A percentile compares a stretch with the other conserved stretches of the same genome.
Evolutionary conservation across 208 protist genomes (phyloP).

Genomic region (Acanthamoeba sp.): DNA sequence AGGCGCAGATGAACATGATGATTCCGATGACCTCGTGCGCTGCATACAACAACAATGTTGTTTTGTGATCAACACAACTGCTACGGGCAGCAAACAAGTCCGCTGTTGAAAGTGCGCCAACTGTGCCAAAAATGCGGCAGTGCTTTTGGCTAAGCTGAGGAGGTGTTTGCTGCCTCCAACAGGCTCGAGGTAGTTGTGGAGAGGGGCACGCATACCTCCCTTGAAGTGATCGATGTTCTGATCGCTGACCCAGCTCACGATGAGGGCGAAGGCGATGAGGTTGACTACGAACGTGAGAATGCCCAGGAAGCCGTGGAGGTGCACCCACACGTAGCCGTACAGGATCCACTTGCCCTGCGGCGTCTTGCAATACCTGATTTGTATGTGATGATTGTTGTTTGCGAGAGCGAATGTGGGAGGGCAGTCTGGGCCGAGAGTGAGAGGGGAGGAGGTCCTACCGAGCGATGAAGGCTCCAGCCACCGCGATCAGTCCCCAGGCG

Average conservation of each 20-base stretch:
- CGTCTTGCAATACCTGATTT: slow-evolving; percentile 62
- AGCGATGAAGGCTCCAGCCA: slow-evolving; percentile 31
- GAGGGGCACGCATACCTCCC: slow-evolving; percentile 33
- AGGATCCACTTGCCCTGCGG: slow-evolving; percentile 51
- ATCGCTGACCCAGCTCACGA: slow-evolving; percentile 18
- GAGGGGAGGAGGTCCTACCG: background rate
- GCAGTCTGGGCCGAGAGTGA: too few relatives aligned
- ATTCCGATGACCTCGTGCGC: slow-evolving; percentile 54
- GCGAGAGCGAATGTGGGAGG: too few relatives aligned
- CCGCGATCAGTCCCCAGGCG: slow-evolving; percentile 35
- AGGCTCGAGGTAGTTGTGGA: too few relatives aligned
- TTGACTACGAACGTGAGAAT: slow-evolving; percentile 12
- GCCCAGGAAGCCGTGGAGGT: slow-evolving; percentile 35
- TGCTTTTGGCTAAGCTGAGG: too few relatives aligned
- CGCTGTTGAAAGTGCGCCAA: too few relatives aligned
- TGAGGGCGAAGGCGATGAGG: slow-evolving; percentile 56
- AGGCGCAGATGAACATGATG: slow-evolving; percentile 59
- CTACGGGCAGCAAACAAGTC: too few relatives aligned
- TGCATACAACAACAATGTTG: background rate
- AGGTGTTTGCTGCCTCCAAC: too few relatives aligned
- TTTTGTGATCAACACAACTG: too few relatives aligned
- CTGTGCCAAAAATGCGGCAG: too few relatives aligned
- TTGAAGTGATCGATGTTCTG: slow-evolving; percentile 2
- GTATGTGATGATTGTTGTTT: too few relatives aligned
- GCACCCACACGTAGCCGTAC: slow-evolving; percentile 63